Percentiles rank a stretch among this genome's conserved stretches.
Conservation (phyloP, 108 stramenopile species). For the Cyclotella atomus region DNA sequence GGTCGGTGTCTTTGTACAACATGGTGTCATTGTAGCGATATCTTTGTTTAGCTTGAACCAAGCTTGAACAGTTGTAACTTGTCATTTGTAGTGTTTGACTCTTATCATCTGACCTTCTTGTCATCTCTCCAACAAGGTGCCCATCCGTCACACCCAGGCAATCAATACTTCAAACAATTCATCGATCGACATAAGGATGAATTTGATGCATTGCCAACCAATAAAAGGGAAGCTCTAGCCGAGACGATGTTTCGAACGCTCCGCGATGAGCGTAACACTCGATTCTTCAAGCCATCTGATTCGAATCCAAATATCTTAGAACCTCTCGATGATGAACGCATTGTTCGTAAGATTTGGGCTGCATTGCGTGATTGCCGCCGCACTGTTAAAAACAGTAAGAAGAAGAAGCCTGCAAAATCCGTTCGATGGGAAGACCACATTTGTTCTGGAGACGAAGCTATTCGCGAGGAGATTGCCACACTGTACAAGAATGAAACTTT, state of each 20-base stretch:
- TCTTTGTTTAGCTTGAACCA: no score
- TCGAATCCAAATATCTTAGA: background rate
- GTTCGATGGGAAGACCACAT: background rate
- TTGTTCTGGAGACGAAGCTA: background rate
- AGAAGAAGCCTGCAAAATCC: background rate
- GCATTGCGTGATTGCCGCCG: constrained; percentile 10
- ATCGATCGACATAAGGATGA: background rate
- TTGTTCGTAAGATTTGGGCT: constrained; percentile 8
- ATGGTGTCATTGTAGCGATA: no score
- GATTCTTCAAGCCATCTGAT: constrained; percentile 3
- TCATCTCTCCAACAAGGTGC: no score
- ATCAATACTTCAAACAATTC: background rate
- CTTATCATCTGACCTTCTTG: no score
- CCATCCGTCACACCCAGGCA: constrained; percentile 2
- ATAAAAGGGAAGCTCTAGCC: background rate
- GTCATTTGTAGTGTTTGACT: no score
- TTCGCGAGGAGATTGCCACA: background rate
- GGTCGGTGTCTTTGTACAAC: no score
- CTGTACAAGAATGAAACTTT: background rate
- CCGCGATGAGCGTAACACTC: background rate
- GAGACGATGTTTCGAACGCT: background rate
- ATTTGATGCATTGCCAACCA: background rate
- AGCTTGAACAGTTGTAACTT: no score
- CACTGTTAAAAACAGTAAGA: background rate
- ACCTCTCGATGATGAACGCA: background rate